Percentiles rank a stretch among this genome's conserved stretches.
phyloP scores from a whole-genome alignment of 2,329 filamentous ascomycete genomes.

The Verticillium nonalfalfae region DNA sequence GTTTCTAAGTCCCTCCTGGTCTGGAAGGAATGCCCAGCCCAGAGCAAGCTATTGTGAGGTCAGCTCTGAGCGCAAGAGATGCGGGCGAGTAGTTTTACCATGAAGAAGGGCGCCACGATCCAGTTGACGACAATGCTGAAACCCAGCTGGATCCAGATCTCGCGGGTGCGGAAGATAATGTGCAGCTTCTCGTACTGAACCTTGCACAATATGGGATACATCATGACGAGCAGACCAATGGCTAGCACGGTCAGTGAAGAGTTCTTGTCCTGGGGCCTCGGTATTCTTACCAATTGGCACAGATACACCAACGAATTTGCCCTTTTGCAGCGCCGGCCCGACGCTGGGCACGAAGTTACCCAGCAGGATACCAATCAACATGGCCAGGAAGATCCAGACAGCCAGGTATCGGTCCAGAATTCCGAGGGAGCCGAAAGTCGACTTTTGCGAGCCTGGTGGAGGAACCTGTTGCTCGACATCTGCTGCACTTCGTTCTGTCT shows the following conservation, averaged over 20 bases:
- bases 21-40: slow-evolving; percentile 62
- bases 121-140: slow-evolving; percentile 77
- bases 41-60: slow-evolving; percentile 44
- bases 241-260: slow-evolving; percentile 35
- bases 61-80: background rate
- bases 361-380: slow-evolving; percentile 67
- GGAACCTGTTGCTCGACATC: slow-evolving; percentile 7
- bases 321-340: slow-evolving; percentile 57
- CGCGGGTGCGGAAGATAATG: slow-evolving; percentile 50
- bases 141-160: slow-evolving; percentile 71
- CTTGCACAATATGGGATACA: slow-evolving; percentile 90
- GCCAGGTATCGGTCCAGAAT: slow-evolving; percentile 59
- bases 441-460: slow-evolving; percentile 15
- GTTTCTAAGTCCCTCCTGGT: slow-evolving; percentile 48
- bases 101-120: slow-evolving; percentile 75
- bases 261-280: background rate
- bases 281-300: slow-evolving; percentile 53
- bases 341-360: slow-evolving; percentile 66
- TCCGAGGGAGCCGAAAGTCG: slow-evolving; percentile 48
- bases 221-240: slow-evolving; percentile 80
- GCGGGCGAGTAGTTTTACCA: slow-evolving; percentile 45
- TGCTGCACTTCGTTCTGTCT: background rate
- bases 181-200: slow-evolving; percentile 73
- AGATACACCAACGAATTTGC: slow-evolving; percentile 64
- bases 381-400: slow-evolving; percentile 72